phyloP scores from a whole-genome alignment of 257 asterid species.

The Fraxinus pennsylvanica region DNA sequence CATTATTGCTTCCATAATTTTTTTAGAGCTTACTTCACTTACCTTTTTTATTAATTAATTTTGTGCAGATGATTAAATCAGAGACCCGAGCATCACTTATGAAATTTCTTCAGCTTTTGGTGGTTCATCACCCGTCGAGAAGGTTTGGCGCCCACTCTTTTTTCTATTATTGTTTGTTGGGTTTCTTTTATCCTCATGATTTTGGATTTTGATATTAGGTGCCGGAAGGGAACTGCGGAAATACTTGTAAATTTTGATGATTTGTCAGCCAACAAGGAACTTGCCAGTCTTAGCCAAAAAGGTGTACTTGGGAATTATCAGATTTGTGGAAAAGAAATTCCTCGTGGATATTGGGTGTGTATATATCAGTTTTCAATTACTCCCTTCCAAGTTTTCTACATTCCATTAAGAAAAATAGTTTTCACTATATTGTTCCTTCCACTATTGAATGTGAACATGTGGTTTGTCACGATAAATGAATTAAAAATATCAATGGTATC shows the following conservation, averaged over 20 bases:
- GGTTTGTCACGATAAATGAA: background rate
- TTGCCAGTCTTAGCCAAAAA: conserved; percentile 40
- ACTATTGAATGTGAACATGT: conserved; percentile 11
- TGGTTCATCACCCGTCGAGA: conserved; percentile 93
- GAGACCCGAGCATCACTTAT: conserved; percentile 66
- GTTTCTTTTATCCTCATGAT: conserved; percentile 19
- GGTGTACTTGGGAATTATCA: conserved; percentile 47
- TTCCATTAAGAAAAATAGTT: background rate
- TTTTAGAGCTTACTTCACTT: background rate
- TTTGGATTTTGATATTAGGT: conserved; percentile 46
- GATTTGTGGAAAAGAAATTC: conserved; percentile 90
- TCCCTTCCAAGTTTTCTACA: conserved; percentile 1
- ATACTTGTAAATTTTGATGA: conserved; percentile 82
- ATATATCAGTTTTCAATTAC: conserved; percentile 23
- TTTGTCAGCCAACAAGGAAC: conserved; percentile 39
- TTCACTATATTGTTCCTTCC: background rate
- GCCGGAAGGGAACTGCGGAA: conserved; percentile 95
- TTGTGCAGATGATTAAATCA: conserved; percentile 73
- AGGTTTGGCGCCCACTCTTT: conserved; percentile 43
- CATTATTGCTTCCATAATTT: conserved; percentile 8
- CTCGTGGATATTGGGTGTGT: conserved; percentile 98
- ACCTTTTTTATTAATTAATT: conserved; percentile 18
- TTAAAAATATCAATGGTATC: too few species aligned
- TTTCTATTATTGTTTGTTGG: conserved; percentile 1
- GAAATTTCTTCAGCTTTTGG: conserved; percentile 85